Evolutionary conservation across 2,329 filamentous ascomycete species (phyloP).

Genomic region (Hypoxylon sp.): DNA sequence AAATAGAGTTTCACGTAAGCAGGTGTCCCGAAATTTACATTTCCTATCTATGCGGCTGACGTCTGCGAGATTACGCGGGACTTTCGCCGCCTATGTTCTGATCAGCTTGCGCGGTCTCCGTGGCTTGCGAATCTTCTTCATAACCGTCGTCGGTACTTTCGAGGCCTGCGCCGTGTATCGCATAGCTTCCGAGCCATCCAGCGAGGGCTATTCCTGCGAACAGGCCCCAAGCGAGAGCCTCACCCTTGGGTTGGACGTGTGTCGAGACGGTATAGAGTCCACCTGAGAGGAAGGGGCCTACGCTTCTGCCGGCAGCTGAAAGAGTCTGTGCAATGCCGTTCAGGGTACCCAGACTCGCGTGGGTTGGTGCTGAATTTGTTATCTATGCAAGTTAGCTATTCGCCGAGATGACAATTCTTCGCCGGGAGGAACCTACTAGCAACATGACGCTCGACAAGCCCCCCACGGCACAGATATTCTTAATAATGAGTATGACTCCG

Average conservation of each 20-base stretch:
- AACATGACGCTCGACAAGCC: constrained; percentile 91
- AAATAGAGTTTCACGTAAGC: constrained; percentile 34
- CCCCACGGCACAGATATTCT: constrained; percentile 91
- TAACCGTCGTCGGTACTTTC: constrained; percentile 70
- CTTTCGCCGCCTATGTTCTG: constrained; percentile 12
- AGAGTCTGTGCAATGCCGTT: constrained; percentile 96
- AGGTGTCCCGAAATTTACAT: constrained; percentile 25
- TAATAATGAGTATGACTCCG: constrained; percentile 84
- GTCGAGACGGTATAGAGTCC: constrained; percentile 86
- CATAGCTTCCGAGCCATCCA: constrained; percentile 84
- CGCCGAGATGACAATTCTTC: not conserved
- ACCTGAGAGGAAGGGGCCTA: constrained; percentile 90
- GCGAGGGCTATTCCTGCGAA: constrained; percentile 87
- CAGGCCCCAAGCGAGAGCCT: constrained; percentile 86
- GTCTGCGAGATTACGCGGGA: constrained; percentile 28
- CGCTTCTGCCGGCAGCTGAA: constrained; percentile 88
- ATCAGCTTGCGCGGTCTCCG: constrained; percentile 36
- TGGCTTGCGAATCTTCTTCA: constrained; percentile 49
- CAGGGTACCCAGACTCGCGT: constrained; percentile 87
- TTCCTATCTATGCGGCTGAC: not conserved
- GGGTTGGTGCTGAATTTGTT: constrained; percentile 91
- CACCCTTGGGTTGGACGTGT: constrained; percentile 82
- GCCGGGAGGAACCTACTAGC: constrained; percentile 70
- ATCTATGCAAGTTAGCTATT: constrained; percentile 65
- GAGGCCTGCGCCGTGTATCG: constrained; percentile 76